Conservation (phyloP, 345 rosid species). For the Eucalyptus fibrosa region DNA sequence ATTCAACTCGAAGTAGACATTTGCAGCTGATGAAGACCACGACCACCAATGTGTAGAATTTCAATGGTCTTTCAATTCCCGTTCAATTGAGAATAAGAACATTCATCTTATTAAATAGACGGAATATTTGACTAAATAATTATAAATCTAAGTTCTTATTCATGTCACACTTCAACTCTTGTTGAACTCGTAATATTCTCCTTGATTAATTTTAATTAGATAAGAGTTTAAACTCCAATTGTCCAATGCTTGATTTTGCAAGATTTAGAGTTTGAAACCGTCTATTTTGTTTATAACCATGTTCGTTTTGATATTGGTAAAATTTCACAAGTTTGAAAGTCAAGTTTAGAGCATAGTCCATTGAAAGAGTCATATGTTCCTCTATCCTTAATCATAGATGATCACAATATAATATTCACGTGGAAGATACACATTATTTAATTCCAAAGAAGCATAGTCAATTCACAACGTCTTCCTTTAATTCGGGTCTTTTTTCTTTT, state of each 20-base stretch:
- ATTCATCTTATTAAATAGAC: too few relatives aligned
- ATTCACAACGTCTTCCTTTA: too few relatives aligned
- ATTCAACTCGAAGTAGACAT: background rate
- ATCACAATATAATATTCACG: background rate
- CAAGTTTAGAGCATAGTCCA: background rate
- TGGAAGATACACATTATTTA: background rate
- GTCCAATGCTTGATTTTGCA: background rate
- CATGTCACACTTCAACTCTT: background rate
- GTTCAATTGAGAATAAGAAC: background rate
- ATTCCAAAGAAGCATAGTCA: too few relatives aligned
- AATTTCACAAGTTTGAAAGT: background rate
- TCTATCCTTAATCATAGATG: background rate
- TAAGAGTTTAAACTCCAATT: background rate
- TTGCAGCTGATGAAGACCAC: background rate
- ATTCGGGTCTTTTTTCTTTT: too few relatives aligned
- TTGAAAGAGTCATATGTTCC: background rate
- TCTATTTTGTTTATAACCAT: too few relatives aligned
- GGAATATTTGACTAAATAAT: background rate
- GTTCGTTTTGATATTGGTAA: background rate
- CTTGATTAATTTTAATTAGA: background rate
- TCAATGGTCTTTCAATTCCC: background rate
- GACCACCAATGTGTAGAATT: background rate
- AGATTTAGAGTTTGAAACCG: background rate
- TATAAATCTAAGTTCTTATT: background rate
- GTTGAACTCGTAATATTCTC: background rate